Base-by-base conservation (phyloP, 1,284 basidiomycete species). In the Amylostereum areolatum region DNA sequence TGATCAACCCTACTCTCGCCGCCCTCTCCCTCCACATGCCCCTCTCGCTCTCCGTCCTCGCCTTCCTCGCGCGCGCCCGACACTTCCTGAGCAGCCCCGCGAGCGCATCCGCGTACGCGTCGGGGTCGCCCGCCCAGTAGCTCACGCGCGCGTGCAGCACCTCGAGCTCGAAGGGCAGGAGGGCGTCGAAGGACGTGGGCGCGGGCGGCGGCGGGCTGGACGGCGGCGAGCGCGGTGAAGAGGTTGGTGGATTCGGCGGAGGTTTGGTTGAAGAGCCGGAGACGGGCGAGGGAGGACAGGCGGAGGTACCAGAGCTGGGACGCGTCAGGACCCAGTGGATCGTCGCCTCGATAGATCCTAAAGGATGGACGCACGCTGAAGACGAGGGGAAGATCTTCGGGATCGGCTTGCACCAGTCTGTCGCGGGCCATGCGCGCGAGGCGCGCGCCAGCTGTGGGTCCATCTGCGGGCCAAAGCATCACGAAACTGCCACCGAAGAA, bases 21-120 rank as follows among this genome's bases (percentile, higher is more conserved):
- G 80, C 82, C 45, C 89, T 75, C 64, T 90, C 87, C 53, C 80
- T 81, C 89, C 89, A 92, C 85, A 89, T 86, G 44, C 72, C 74
- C 8, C 71, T 63, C n/a, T 71, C 68, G 2, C 35, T 52, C 29
- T 43, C 50, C 5, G 35, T 7, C 7, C 55, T 45, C 28, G 47
- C 54, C 8, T 24, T 12, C 11, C 55, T 43, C 8, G 54, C 54
- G 30, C 53, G 53, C 10, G 45, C 41, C 56, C 80, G 83, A 58
- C 94, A 97, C 63, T 75, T 85, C 34, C 72, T 78, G 51, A 98
- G 77, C 62, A 99, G 80, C 46, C 62, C 81, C 49, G 80, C 82
- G 60, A 97, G 81, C 27, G 81, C 79, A 62, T 91, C 88, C 48
- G 89, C 70, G 63, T 90, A 86, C 1, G 78, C 81, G 72, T 85